Evolutionary conservation across 257 asterid species (phyloP), one percentile per base, ranked within the genome.

Genomic region (Vinca minor): DNA sequence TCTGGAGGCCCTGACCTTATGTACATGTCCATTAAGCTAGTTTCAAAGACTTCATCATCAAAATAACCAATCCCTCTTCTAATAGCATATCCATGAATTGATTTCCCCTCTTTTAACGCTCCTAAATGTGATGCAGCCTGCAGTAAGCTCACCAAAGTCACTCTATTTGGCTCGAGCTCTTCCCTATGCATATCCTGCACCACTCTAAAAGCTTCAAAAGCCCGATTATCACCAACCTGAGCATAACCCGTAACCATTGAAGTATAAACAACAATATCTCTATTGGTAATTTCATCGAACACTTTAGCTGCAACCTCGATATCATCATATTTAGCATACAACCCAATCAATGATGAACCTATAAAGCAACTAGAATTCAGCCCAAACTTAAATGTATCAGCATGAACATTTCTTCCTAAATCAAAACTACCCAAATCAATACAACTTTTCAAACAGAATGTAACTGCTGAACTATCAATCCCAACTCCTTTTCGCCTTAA

Each of bases 141-240:
- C 29, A 85, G 74, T 66, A 85, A 77, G 69, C 87, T 83, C 77
- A 81, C 85, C 64, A 83, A 69, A 7, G 93, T 85, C n/a, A 85
- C 85, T 56, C 89, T 70, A 39, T 81, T 83, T 2, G 89, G 93
- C 67, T 78, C 89, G 28, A 78, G 62, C 14, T 74, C 79, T 57
- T 75, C 63, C 65, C n/a, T 63, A 70, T 85, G 89, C 93, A 83
- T 83, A 29, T 77, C 59, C 12, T 20, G n/a, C 18, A 80, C 78
- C 55, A 81, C 62, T 54, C 68, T 29, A 31, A 85, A 83, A 46
- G 82, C 87, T 63, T 57, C 52, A 28, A 39, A 45, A 39, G 73
- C 72, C 17, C 48, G 69, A 56, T 14, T 63, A 79, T 68, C 78
- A 32, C 79, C 79, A 13, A 13, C 71, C 63, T 74, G 77, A 59